phyloP scores from a whole-genome alignment of 768 basidiomycete genomes.

The Rhodotorula toruloides region DNA sequence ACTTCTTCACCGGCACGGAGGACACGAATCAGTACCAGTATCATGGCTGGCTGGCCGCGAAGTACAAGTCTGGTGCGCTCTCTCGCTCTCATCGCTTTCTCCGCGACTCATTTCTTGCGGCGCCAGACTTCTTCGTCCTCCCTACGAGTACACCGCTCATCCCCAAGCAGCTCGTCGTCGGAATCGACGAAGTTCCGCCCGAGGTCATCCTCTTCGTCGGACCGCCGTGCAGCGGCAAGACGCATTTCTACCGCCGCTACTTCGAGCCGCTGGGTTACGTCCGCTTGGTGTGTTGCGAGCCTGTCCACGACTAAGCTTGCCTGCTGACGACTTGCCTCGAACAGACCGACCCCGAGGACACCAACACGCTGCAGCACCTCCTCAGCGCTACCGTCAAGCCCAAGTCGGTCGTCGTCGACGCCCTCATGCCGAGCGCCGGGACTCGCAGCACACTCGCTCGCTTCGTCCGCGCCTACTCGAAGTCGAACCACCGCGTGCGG shows the following conservation, averaged over 20 bases:
- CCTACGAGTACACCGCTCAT: slow-evolving; percentile 6
- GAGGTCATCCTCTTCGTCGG: slow-evolving; percentile 53
- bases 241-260: slow-evolving; percentile 65
- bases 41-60: neutral
- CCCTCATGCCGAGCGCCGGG: slow-evolving; percentile 68
- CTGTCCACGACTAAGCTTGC: slow-evolving; percentile 54
- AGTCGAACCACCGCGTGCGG: slow-evolving; percentile 46
- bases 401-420: slow-evolving; percentile 70
- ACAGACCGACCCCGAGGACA: slow-evolving; percentile 58
- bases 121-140: neutral
- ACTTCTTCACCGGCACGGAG: slow-evolving; percentile 30
- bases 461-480: slow-evolving; percentile 42
- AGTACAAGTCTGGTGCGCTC: neutral
- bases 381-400: neutral
- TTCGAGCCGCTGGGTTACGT: slow-evolving; percentile 65
- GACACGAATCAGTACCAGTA: neutral
- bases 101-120: neutral
- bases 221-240: slow-evolving; percentile 67
- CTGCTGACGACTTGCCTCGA: neutral
- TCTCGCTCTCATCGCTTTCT: neutral
- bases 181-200: neutral
- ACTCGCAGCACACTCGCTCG: slow-evolving; percentile 69
- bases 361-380: slow-evolving; percentile 51
- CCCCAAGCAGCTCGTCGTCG: neutral
- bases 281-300: slow-evolving; percentile 72